Evolutionary conservation across 139 green algal species (phyloP).

Genomic region (Microglena sp.): DNA sequence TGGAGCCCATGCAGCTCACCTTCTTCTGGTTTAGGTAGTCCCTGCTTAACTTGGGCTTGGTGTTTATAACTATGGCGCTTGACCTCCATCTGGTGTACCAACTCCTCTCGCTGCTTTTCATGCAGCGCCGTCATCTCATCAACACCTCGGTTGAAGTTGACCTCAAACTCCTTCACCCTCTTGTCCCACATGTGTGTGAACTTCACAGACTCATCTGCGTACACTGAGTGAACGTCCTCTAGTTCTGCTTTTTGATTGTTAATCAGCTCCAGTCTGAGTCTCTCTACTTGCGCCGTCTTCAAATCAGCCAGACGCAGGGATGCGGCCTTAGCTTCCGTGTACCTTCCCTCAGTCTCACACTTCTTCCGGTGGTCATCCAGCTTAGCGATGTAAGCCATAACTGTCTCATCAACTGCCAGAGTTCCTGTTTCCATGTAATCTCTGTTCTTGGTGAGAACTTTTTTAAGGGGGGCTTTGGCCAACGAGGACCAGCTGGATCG

Average conservation of each 20-base stretch:
- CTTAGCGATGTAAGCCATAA: slow-evolving; percentile 29
- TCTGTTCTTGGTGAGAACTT: slow-evolving; percentile 10
- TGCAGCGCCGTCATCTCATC: slow-evolving; percentile 7
- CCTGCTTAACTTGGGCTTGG: slow-evolving; percentile 9
- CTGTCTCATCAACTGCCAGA: slow-evolving; percentile 21
- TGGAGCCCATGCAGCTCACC: too few species aligned
- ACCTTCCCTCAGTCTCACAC: slow-evolving; percentile 31
- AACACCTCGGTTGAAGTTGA: neutral
- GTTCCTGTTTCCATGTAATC: slow-evolving; percentile 3
- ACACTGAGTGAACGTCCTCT: slow-evolving; percentile 23
- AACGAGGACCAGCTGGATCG: too few species aligned
- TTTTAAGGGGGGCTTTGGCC: slow-evolving; percentile 7
- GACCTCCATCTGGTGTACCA: slow-evolving; percentile 18
- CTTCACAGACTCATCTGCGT: slow-evolving; percentile 26
- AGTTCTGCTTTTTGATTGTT: slow-evolving; percentile 14
- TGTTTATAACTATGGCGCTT: too few species aligned
- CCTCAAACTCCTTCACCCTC: slow-evolving; percentile 7
- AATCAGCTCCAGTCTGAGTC: neutral
- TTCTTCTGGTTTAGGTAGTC: slow-evolving; percentile 31
- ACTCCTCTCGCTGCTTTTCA: slow-evolving; percentile 1
- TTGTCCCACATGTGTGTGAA: neutral
- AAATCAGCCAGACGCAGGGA: slow-evolving; percentile 21
- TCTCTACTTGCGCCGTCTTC: slow-evolving; percentile 25
- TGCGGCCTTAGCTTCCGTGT: slow-evolving; percentile 28
- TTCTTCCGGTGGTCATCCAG: slow-evolving; percentile 33